Percentiles rank a stretch among this genome's conserved stretches.
Conservation (phyloP, 1,284 basidiomycete genomes). For the Chondrostereum purpureum region DNA sequence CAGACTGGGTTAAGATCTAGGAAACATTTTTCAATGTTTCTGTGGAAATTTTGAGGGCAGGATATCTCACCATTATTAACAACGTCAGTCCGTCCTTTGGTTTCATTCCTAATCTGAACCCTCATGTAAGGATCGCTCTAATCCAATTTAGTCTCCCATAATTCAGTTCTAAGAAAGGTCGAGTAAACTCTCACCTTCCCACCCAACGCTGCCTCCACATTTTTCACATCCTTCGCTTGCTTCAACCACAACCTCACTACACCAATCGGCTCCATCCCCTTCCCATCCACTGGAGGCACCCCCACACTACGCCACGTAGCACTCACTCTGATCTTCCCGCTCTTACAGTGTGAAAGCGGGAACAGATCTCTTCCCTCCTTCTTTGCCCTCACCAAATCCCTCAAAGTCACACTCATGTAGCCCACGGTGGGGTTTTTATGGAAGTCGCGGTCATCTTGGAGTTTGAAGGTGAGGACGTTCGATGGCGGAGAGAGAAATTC, state of each 20-base stretch:
- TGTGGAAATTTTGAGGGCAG: background rate
- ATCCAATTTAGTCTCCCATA: too few relatives aligned
- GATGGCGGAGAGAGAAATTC: constrained; percentile 85
- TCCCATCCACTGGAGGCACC: constrained; percentile 90
- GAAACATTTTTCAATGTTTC: constrained; percentile 12
- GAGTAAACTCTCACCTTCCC: constrained; percentile 69
- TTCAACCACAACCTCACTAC: constrained; percentile 84
- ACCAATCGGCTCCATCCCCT: constrained; percentile 89
- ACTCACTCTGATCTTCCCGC: constrained; percentile 76
- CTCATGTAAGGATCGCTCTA: constrained; percentile 42
- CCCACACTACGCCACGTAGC: constrained; percentile 96
- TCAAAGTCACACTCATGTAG: constrained; percentile 70
- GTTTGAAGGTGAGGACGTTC: constrained; percentile 73
- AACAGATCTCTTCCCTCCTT: constrained; percentile 85
- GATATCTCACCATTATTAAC: constrained; percentile 69
- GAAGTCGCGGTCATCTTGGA: constrained; percentile 84
- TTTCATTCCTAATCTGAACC: constrained; percentile 1
- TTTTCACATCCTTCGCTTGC: constrained; percentile 89
- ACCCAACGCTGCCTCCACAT: constrained; percentile 80
- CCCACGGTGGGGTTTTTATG: constrained; percentile 78
- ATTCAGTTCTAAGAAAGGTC: too few relatives aligned
- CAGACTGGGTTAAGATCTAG: constrained; percentile 87
- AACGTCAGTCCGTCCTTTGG: constrained; percentile 75
- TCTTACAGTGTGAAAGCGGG: constrained; percentile 73
- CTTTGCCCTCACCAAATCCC: constrained; percentile 74